Conservation (phyloP, 345 rosid species). For the sweet orange (Citrus sinensis) region DNA sequence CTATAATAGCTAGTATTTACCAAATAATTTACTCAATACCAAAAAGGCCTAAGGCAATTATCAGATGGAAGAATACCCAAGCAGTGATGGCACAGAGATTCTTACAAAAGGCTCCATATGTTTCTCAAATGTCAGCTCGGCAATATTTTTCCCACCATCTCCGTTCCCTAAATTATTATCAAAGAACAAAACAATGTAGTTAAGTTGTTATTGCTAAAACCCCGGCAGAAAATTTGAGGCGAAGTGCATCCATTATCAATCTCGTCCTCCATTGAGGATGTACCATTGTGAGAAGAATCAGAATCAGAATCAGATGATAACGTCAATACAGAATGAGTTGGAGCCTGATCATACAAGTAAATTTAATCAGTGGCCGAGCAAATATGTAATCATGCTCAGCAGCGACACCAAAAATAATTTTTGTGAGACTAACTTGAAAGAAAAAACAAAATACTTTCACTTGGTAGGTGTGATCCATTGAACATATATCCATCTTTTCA, state of each 20-base stretch:
- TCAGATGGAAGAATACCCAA: background rate
- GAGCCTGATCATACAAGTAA: conserved; percentile 47
- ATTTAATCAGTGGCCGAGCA: background rate
- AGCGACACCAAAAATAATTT: background rate
- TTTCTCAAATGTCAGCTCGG: conserved; percentile 26
- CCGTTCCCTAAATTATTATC: conserved; percentile 34
- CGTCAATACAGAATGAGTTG: conserved; percentile 35
- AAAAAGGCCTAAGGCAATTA: background rate
- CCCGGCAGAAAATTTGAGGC: conserved; percentile 15
- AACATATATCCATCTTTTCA: background rate
- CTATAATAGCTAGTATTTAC: too few species aligned
- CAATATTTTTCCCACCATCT: conserved; percentile 23
- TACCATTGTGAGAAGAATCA: conserved; percentile 37
- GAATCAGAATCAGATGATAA: conserved; percentile 68
- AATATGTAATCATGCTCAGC: background rate
- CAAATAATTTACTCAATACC: too few species aligned
- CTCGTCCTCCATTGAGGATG: conserved; percentile 31
- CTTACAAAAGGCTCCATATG: conserved; percentile 35
- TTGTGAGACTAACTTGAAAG: background rate
- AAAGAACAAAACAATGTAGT: background rate
- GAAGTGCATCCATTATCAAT: conserved; percentile 20
- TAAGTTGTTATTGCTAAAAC: background rate
- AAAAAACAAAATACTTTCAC: too few species aligned
- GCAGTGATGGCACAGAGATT: conserved; percentile 2
- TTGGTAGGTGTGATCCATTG: too few species aligned